Evolutionary conservation across 306 rosid genomes (phyloP), one percentile per base, ranked within the genome.

Genomic region (Castanea sativa): DNA sequence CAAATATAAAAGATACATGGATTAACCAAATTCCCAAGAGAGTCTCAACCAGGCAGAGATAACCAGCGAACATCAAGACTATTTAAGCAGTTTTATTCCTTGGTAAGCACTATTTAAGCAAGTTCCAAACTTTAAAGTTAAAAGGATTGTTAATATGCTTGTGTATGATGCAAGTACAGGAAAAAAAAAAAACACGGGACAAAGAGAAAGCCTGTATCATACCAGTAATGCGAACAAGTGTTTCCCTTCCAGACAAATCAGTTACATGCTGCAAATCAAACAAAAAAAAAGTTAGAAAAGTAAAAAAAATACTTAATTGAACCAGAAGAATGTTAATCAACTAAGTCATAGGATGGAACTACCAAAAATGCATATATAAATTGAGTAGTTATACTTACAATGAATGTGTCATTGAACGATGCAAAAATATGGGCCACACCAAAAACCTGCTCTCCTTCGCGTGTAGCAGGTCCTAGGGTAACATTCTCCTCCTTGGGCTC

Each of bases 161-260:
- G 65, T 21, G 25, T 9, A 59, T 20, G 65, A 59, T 14, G 16
- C 16, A 49, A 49, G 53, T 12, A 59, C 15, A 59, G 6, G 9
- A 0, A 11, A 23, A 59, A 21, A 11, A 2, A 59, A 4, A 25
- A 7, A 58, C 2, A 21, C 9, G 23, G 74, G 25, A 15, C 23
- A 11, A 61, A 78, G 11, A 63, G 15, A 29, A 27, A 21, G 20
- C 0, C n/a, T 14, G 23, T 23, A 11, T 59, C 65, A 23, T 59
- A 91, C 94, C 97, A 52, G 94, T 90, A 53, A 91, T 89, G 21
- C 97, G 92, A 6, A 91, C 97, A 41, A 93, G 92, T 2, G 98
- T 93, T 90, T 93, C 98, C 56, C 97, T 83, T 18, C 98, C 98
- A 74, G 98, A 93, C 77, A 93, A 73, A 86, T 93, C 98, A 58